phyloP scores from a whole-genome alignment of 106 monocot species.

The Allium cepa region DNA sequence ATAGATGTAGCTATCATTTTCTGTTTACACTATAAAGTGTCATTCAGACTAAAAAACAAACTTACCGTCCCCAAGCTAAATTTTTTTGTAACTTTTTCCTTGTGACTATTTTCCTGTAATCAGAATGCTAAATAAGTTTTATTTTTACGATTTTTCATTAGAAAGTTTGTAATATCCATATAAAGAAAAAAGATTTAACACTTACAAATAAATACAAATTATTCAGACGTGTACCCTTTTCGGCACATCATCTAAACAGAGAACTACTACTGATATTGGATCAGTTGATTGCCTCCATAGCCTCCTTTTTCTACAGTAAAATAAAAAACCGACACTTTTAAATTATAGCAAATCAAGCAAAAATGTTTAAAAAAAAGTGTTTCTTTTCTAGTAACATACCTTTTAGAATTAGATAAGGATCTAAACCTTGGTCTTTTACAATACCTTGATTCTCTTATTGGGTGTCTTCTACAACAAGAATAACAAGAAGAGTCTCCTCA shows the following conservation, averaged over 20 bases:
- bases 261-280: conserved; percentile 30
- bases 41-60: too few relatives aligned
- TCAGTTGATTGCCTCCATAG: conserved; percentile 12
- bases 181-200: conserved; percentile 2
- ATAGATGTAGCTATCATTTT: too few relatives aligned
- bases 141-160: background rate
- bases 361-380: background rate
- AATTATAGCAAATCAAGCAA: background rate
- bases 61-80: too few relatives aligned
- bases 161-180: background rate
- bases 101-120: too few relatives aligned
- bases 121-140: too few relatives aligned
- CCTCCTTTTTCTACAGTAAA: conserved; percentile 31
- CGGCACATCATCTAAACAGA: conserved; percentile 36
- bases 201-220: background rate
- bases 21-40: too few relatives aligned
- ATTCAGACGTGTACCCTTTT: conserved; percentile 16
- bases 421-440: conserved; percentile 20
- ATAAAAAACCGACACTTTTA: background rate
- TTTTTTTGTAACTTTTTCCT: too few relatives aligned
- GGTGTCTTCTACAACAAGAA: conserved; percentile 71
- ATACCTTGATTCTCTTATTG: conserved; percentile 40
- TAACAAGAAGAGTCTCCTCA: conserved; percentile 70
- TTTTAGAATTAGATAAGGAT: conserved; percentile 31
- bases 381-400: conserved; percentile 6